Evolutionary conservation across 306 rosid genomes (phyloP).

Genomic region (Prunus mira): DNA sequence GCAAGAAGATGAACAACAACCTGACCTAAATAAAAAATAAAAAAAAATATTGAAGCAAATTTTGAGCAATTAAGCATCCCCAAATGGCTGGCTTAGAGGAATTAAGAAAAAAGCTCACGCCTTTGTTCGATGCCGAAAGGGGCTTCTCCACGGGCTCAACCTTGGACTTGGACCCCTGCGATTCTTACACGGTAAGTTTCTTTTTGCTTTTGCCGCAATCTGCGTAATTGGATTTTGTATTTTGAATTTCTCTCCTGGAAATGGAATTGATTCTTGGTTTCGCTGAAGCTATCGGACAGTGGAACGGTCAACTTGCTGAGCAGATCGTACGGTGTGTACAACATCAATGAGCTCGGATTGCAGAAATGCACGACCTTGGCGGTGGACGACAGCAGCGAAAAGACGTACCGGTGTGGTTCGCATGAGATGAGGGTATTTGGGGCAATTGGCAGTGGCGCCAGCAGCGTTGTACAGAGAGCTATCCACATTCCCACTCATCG

Average conservation of each 20-base stretch:
- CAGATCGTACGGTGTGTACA: slow-evolving; percentile 86
- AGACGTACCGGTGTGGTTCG: slow-evolving; percentile 73
- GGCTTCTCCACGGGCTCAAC: slow-evolving; percentile 66
- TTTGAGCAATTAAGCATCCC: background rate
- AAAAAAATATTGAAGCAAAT: background rate
- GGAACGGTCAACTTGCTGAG: slow-evolving; percentile 90
- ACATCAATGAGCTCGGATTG: slow-evolving; percentile 85
- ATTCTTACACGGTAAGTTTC: slow-evolving; percentile 73
- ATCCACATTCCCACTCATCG: slow-evolving; percentile 85
- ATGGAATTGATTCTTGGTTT: slow-evolving; percentile 7
- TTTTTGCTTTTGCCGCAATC: background rate
- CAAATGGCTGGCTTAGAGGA: slow-evolving; percentile 90
- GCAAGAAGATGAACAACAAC: background rate
- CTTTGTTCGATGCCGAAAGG: slow-evolving; percentile 57
- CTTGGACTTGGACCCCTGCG: slow-evolving; percentile 70
- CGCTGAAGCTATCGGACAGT: slow-evolving; percentile 71
- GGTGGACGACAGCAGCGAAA: slow-evolving; percentile 45
- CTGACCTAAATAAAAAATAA: background rate
- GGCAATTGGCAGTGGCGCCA: slow-evolving; percentile 95
- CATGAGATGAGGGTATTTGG: slow-evolving; percentile 91
- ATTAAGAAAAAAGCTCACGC: slow-evolving; percentile 76
- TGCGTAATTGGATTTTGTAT: background rate
- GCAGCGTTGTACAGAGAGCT: slow-evolving; percentile 96
- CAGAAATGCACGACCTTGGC: slow-evolving; percentile 75
- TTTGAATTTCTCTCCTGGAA: background rate